A percentile compares a stretch with the other conserved stretches of the same genome.
Conservation (phyloP, 1,284 basidiomycete genomes). For the Ganoderma sinense region DNA sequence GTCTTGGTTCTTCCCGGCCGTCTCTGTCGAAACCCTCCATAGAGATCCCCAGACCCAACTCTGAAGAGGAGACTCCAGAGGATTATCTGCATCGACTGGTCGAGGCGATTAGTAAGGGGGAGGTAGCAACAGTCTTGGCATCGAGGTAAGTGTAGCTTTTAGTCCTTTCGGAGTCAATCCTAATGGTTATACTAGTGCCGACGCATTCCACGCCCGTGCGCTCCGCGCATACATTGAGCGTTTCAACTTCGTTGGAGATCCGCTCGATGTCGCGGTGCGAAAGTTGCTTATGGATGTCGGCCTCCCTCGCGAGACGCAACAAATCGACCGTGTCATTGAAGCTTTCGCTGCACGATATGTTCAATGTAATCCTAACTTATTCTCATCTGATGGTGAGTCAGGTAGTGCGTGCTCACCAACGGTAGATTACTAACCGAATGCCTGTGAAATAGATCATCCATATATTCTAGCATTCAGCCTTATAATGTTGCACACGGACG, state of each 20-base stretch:
- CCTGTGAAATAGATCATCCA: slow-evolving; percentile 75
- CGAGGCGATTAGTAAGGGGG: slow-evolving; percentile 73
- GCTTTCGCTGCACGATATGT: slow-evolving; percentile 91
- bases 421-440: neutral
- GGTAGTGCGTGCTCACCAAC: neutral
- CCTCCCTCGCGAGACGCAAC: slow-evolving; percentile 95
- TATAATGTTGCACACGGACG: slow-evolving; percentile 99
- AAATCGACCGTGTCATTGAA: slow-evolving; percentile 98
- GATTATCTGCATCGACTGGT: slow-evolving; percentile 72
- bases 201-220: slow-evolving; percentile 76
- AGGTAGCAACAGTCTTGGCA: slow-evolving; percentile 81
- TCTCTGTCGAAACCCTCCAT: slow-evolving; percentile 53
- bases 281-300: slow-evolving; percentile 92
- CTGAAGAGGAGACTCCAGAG: slow-evolving; percentile 72
- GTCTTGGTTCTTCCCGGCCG: slow-evolving; percentile 51
- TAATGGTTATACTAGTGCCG: slow-evolving; percentile 58
- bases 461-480: slow-evolving; percentile 98
- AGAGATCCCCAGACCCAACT: slow-evolving; percentile 58
- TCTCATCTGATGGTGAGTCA: slow-evolving; percentile 74
- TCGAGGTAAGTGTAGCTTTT: slow-evolving; percentile 63
- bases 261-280: slow-evolving; percentile 93
- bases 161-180: neutral
- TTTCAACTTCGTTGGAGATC: slow-evolving; percentile 85
- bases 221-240: slow-evolving; percentile 77
- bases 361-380: slow-evolving; percentile 86